Evolutionary conservation across 2,329 filamentous ascomycete genomes (phyloP).

Genomic region (Botrytis porri): DNA sequence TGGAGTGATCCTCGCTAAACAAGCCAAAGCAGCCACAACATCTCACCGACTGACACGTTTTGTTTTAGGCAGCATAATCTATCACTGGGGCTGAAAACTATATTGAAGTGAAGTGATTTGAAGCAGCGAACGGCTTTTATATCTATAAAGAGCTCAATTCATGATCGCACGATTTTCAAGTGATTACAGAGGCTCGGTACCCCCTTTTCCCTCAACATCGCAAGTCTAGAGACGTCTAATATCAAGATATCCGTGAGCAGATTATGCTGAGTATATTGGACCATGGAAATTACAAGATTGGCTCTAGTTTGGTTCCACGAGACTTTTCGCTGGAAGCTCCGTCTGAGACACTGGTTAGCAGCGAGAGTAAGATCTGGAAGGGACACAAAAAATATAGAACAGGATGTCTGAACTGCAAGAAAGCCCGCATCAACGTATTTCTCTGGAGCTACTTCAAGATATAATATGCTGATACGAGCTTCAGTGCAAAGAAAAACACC

Average conservation of each 20-base stretch:
- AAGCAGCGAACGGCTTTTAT: not conserved
- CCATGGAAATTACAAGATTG: not conserved
- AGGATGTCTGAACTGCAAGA: not conserved
- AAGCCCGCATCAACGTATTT: not conserved
- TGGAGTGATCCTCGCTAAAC: not conserved
- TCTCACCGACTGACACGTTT: not conserved
- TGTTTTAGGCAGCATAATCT: not conserved
- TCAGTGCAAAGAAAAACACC: not conserved
- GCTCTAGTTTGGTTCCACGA: not conserved
- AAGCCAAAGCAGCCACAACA: not conserved
- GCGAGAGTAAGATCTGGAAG: not conserved
- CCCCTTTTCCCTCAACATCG: not conserved
- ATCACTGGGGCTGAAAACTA: not conserved
- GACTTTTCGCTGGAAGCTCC: not conserved
- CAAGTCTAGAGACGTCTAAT: not conserved
- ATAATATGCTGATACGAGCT: not conserved
- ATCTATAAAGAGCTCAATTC: not conserved
- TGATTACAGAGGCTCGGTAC: not conserved
- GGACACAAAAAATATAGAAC: not conserved
- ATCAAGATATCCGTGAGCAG: not conserved
- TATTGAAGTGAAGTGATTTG: fast-evolving
- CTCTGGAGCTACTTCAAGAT: fast-evolving
- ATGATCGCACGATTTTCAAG: not conserved
- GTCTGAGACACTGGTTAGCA: not conserved
- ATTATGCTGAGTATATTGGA: fast-evolving